phyloP scores from a whole-genome alignment of 805 yeast species.

The Candida silvatica region DNA sequence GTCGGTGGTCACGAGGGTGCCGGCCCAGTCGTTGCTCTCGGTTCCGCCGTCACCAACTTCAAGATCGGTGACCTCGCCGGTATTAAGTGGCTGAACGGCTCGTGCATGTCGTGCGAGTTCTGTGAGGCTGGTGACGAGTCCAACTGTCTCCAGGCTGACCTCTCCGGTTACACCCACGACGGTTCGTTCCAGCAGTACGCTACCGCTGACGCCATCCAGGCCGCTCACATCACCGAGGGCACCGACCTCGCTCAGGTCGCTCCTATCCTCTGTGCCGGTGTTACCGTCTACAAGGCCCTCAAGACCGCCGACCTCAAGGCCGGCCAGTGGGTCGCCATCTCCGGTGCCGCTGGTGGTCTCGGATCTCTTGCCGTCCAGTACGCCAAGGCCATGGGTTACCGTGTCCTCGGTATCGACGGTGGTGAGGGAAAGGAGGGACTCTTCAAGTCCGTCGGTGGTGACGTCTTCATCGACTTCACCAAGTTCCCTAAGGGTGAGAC shows the following conservation, averaged over 20 bases:
- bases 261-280: conserved; percentile 46
- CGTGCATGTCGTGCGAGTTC: conserved; percentile 57
- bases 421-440: conserved; percentile 37
- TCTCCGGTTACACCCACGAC: conserved; percentile 70
- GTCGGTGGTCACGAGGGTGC: conserved; percentile 76
- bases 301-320: conserved; percentile 38
- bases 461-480: conserved; percentile 37
- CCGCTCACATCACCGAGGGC: conserved; percentile 37
- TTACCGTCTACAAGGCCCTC: conserved; percentile 45
- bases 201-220: conserved; percentile 44
- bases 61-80: conserved; percentile 61
- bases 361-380: conserved; percentile 43
- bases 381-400: conserved; percentile 40
- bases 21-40: conserved; percentile 58
- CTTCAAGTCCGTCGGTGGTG: conserved; percentile 33
- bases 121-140: conserved; percentile 53
- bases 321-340: conserved; percentile 44
- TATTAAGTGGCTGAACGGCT: conserved; percentile 61
- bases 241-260: conserved; percentile 38
- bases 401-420: conserved; percentile 41
- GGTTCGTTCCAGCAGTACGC: conserved; percentile 50
- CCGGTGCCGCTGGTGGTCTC: conserved; percentile 47
- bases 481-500: conserved; percentile 19
- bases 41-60: conserved; percentile 51
- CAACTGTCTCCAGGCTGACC: conserved; percentile 61